Evolutionary conservation across 331 rosid genomes (phyloP), one percentile per base, ranked within the genome.

Genomic region (Cydonia oblonga): DNA sequence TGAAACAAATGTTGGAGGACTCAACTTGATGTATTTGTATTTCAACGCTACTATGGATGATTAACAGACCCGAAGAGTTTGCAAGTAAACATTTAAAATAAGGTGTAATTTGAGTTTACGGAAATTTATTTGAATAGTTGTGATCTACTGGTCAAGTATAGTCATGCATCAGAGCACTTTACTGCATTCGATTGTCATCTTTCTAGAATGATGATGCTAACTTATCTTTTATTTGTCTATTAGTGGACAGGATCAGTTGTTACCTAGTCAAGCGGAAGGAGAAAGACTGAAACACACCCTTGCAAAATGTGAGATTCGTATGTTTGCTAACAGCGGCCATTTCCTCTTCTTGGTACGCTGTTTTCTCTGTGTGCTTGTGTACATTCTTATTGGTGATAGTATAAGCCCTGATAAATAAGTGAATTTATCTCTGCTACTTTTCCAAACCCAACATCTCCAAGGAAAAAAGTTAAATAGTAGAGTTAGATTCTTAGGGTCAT

Each of bases 211-310:
- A 19, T 46, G 66, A 60, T 46, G 65, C 88, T 85, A 75, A 83
- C 51, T 70, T 80, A 70, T 35, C 57, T 78, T 40, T 81, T 24
- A 24, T 26, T 68, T 87, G 70, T 82, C 16, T 71, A 66, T 72
- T 70, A 93, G 98, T 62, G 96, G 91, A 73, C 84, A 73, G 67
- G 97, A 93, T 79, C 86, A 58, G 58, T 84, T 93, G 81, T 84
- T 93, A 26, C 91, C 96, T 32, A 89, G 90, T 69, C 76, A 56
- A 59, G 85, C 75, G 73, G 97, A 93, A 81, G 96, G 88, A 60
- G 82, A 81, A 83, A 81, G 87, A 79, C 87, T 93, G 33, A 1
- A 1, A 35, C 71, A 70, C 65, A 57, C 78, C 24, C 71, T 93
- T 40, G 86, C 88, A 23, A 85, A 79, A 20, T 85, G 89, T 76